Conservation (phyloP, 257 asterid species). For the Euphrasia confusa region DNA sequence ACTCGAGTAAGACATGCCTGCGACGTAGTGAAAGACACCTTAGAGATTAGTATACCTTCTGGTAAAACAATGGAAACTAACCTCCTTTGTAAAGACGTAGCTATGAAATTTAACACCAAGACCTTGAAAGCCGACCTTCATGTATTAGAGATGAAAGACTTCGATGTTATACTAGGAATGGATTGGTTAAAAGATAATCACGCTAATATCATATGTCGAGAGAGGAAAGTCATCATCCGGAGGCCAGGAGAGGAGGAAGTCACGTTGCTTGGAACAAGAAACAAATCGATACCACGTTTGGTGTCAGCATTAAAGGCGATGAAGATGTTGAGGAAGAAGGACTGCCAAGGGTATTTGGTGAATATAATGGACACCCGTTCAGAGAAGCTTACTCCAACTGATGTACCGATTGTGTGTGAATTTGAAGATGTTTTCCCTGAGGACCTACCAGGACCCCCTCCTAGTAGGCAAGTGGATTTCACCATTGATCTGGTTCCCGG, state of each 20-base stretch:
- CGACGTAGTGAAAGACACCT: background rate
- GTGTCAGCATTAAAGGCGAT: background rate
- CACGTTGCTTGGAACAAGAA: background rate
- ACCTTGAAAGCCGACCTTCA: background rate
- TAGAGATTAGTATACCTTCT: background rate
- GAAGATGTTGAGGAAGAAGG: background rate
- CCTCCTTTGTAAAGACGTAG: background rate
- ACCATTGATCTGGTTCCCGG: background rate
- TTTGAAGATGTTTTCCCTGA: background rate
- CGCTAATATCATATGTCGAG: background rate
- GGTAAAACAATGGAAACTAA: background rate
- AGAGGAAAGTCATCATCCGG: background rate
- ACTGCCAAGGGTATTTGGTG: background rate
- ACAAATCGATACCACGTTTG: background rate
- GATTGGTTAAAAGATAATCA: background rate
- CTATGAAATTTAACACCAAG: too few relatives aligned
- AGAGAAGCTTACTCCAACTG: background rate
- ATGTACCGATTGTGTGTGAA: background rate
- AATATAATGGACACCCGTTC: background rate
- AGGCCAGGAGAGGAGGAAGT: background rate
- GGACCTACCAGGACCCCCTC: background rate
- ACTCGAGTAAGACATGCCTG: background rate
- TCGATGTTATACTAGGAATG: background rate
- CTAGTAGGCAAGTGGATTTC: background rate
- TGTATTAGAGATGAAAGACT: background rate